A percentile compares a stretch with the other conserved stretches of the same genome.
Conservation (phyloP, 192 early-diverging fungal species). For the Backusella westeae region DNA sequence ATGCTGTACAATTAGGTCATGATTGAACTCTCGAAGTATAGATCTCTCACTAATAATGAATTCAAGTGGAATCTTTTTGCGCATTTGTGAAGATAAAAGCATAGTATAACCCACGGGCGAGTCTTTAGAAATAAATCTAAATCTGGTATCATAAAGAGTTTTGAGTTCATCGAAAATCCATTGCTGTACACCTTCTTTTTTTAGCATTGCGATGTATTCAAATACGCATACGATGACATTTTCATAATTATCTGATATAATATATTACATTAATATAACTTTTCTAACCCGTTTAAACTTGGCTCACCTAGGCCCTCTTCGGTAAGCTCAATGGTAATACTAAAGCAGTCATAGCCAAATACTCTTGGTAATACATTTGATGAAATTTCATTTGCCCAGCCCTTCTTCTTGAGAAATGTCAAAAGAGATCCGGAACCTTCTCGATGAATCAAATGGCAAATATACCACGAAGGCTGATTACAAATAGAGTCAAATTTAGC, state of each 20-base stretch:
- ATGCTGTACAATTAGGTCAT: slow-evolving; percentile 58
- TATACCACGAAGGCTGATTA: slow-evolving; percentile 63
- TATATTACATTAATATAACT: neutral
- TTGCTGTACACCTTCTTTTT: slow-evolving; percentile 57
- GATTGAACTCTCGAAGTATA: slow-evolving; percentile 62
- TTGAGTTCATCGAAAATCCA: slow-evolving; percentile 84
- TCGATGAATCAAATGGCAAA: slow-evolving; percentile 81
- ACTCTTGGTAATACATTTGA: slow-evolving; percentile 41
- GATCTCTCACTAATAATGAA: slow-evolving; percentile 60
- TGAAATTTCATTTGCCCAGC: slow-evolving; percentile 73
- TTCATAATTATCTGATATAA: slow-evolving; percentile 68
- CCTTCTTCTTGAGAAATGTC: slow-evolving; percentile 73
- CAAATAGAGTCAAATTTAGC: neutral
- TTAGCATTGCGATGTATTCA: slow-evolving; percentile 86
- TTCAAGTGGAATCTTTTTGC: slow-evolving; percentile 61
- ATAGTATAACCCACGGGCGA: slow-evolving; percentile 57
- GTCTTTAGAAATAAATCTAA: slow-evolving; percentile 70
- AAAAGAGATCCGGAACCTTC: slow-evolving; percentile 84
- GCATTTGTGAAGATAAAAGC: slow-evolving; percentile 68
- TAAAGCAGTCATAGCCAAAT: slow-evolving; percentile 66
- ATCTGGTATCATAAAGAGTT: slow-evolving; percentile 41
- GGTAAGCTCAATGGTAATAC: slow-evolving; percentile 72
- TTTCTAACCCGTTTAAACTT: slow-evolving; percentile 57
- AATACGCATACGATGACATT: slow-evolving; percentile 74
- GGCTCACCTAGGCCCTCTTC: slow-evolving; percentile 67